A percentile compares a stretch with the other conserved stretches of the same genome.
Conservation (phyloP, 1,139 yeast genomes). For the Kodamaea sp. region DNA sequence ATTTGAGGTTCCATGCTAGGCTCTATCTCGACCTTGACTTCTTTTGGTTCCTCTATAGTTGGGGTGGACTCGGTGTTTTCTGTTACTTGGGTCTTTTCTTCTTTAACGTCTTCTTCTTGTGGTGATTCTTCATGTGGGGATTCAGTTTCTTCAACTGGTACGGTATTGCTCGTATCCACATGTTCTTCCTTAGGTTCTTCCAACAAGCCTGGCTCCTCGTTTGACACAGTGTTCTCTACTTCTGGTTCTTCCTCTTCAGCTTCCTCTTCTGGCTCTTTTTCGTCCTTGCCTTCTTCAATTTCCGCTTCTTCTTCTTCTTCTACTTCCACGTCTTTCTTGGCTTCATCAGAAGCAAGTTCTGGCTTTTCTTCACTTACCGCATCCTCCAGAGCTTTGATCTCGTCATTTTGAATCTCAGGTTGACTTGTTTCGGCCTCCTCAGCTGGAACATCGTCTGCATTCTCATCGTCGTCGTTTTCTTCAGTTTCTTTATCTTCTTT, state of each 20-base stretch:
- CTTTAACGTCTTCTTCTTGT: constrained; percentile 1
- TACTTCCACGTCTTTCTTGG: background rate
- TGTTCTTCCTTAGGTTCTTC: background rate
- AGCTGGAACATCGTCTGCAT: background rate
- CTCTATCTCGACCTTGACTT: no score
- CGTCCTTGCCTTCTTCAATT: constrained; percentile 5
- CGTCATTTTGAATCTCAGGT: no score
- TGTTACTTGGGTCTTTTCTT: constrained; percentile 13
- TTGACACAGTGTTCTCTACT: background rate
- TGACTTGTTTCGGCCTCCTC: background rate
- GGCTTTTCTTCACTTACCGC: no score
- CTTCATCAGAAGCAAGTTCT: no score
- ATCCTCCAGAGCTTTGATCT: no score
- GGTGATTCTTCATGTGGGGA: constrained; percentile 1
- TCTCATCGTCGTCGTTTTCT: constrained; percentile 1
- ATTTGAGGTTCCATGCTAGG: no score
- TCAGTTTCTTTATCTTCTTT: constrained; percentile 3
- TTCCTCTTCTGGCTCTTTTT: constrained; percentile 2
- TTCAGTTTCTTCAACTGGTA: no score
- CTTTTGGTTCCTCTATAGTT: background rate
- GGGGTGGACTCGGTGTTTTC: background rate
- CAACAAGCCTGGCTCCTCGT: background rate
- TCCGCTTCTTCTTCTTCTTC: background rate
- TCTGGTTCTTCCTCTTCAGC: constrained; percentile 1
- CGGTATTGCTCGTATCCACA: no score